These are phyloP conservation scores for Ascochyta pisi DNA, from an alignment of 2,329 filamentous ascomycete genomes.

Conservation along the genomic window DNA sequence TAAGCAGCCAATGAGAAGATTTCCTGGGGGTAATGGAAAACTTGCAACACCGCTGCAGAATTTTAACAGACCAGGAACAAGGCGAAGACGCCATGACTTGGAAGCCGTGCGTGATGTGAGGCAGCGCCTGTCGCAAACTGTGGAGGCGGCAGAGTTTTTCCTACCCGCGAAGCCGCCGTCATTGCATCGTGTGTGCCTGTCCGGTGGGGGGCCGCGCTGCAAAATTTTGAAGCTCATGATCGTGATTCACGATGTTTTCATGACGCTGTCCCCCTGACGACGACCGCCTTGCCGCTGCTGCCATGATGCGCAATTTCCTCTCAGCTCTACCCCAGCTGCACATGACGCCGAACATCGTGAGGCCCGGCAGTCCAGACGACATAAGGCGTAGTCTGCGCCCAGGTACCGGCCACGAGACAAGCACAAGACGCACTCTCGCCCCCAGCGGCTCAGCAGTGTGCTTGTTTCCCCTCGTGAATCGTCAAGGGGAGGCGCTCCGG, in stretches of 20 bases:
- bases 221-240: conserved; percentile 11
- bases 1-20: conserved; percentile 16
- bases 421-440: conserved; percentile 14
- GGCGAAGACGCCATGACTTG: conserved; percentile 30
- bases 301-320: conserved; percentile 10
- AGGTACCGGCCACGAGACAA: conserved; percentile 18
- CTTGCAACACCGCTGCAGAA: conserved; percentile 30
- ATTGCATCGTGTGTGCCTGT: conserved; percentile 18
- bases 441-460: conserved; percentile 15
- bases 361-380: conserved; percentile 22
- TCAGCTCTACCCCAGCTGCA: conserved; percentile 12
- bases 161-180: conserved; percentile 16
- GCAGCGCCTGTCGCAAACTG: conserved; percentile 24
- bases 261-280: conserved; percentile 10
- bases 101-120: conserved; percentile 21
- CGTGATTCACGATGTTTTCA: conserved; percentile 15
- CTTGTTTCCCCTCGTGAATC: conserved; percentile 2
- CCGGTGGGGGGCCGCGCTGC: conserved; percentile 7
- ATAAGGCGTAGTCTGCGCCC: conserved; percentile 16
- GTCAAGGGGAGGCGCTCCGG: conserved; percentile 2
- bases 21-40: conserved; percentile 40
- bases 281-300: conserved; percentile 3
- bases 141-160: conserved; percentile 34
- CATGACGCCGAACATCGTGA: conserved; percentile 50
- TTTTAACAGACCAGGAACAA: conserved; percentile 23